These are phyloP conservation scores for Sclerotinia sclerotiorum DNA, from an alignment of 2,329 filamentous ascomycete genomes.

Conservation along the genomic window DNA sequence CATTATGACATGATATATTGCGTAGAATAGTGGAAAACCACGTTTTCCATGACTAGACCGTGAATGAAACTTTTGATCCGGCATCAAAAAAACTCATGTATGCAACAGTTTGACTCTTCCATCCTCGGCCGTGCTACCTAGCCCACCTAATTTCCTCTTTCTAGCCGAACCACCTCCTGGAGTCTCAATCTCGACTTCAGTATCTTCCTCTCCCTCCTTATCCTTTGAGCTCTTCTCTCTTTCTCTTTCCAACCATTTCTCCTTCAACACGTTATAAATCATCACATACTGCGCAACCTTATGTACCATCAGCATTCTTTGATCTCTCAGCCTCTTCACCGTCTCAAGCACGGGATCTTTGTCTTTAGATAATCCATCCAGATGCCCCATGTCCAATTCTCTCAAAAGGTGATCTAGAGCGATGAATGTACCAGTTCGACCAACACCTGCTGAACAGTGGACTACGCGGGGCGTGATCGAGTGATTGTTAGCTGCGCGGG, in stretches of 20 bases:
- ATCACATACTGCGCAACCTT: constrained; percentile 25
- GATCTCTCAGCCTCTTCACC: constrained; percentile 28
- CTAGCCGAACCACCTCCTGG: not conserved
- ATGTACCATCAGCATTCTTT: constrained; percentile 30
- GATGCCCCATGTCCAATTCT: constrained; percentile 26
- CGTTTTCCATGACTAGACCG: not conserved
- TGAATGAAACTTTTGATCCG: not conserved
- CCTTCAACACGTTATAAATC: constrained; percentile 28
- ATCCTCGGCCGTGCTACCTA: not conserved
- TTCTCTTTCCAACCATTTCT: constrained; percentile 26
- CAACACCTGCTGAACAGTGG: constrained; percentile 92
- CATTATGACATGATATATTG: not conserved
- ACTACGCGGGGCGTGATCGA: constrained; percentile 52
- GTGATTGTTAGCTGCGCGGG: constrained; percentile 19
- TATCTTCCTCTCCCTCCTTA: not conserved
- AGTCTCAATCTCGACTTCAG: not conserved
- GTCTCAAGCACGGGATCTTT: constrained; percentile 29
- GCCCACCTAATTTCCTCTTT: constrained; percentile 8
- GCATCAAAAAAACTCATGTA: not conserved
- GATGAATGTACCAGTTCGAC: constrained; percentile 82
- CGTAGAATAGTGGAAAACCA: not conserved
- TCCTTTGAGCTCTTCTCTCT: not conserved
- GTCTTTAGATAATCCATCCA: constrained; percentile 21
- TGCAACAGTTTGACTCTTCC: not conserved
- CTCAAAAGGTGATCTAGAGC: constrained; percentile 29